Base-by-base conservation (phyloP, 106 monocot genomes). In the Apostasia ramifera region DNA sequence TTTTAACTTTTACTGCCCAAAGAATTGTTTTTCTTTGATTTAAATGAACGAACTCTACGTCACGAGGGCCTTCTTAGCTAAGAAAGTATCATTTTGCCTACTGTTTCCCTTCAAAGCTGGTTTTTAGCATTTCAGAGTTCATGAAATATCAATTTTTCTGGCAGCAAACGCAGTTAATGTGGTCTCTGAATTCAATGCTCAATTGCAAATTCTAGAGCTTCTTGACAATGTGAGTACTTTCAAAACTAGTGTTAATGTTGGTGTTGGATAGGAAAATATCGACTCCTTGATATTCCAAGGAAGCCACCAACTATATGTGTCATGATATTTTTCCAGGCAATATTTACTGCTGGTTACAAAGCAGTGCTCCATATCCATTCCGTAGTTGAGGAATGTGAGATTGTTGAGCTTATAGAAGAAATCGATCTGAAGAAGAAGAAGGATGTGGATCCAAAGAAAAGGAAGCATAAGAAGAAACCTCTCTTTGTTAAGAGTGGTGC, bases 341-440 rank as follows among this genome's bases (percentile, higher is more conserved):
- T 98, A 52, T 98, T 98, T 39, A 98, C 97, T 67, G 92, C 97
- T 71, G 97, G 97, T 40, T 98, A 92, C 79, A 98, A 90, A 65
- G 97, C 97, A 43, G 73, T 98, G 1, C 66, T 98, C 63, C 97
- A 98, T 67, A 87, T 98, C 70, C 97, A 98, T 69, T 71, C 97
- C 41, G 61, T 92, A 52, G 92, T 92, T 8, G 97, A 98, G 79
- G 97, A 98, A 69, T 92, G 92, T 67, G 97, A 98, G 70, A 98
- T 93, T 76, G 87, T 93, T 61, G 89, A 98, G 13, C 80, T 98
- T 38, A 65, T 98, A 48, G 92, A 93, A 79, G 97, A 98, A 76
- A 93, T 93, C 53, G 92, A 98, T 53, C 61, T 76, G 51, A 92
- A 78, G 79, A 92, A 79, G 76, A 97, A 76, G 74, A 97, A 86